Conservation (phyloP, 257 asterid genomes). For the Ehretia macrophylla region DNA sequence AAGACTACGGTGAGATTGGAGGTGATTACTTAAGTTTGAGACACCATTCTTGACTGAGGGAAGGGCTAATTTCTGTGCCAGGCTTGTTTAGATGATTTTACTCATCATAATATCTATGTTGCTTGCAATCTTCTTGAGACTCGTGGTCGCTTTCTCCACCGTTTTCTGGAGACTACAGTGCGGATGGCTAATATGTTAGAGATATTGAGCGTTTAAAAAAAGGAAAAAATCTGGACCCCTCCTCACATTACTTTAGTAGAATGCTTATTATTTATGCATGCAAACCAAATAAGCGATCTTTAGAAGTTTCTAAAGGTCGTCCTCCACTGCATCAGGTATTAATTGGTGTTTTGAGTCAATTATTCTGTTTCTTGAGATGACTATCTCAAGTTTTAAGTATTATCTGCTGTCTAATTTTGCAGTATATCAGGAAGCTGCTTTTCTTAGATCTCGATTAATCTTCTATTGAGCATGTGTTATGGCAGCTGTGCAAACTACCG, state of each 20-base stretch:
- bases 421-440: constrained; percentile 92
- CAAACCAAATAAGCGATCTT: too few relatives aligned
- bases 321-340: too few relatives aligned
- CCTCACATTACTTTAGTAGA: too few relatives aligned
- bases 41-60: too few relatives aligned
- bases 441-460: constrained; percentile 93
- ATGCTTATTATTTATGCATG: too few relatives aligned
- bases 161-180: constrained; percentile 82
- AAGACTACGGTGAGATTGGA: too few relatives aligned
- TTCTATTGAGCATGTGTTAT: constrained; percentile 82
- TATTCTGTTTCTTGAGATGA: constrained; percentile 12
- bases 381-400: constrained; percentile 18
- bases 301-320: constrained; percentile 90
- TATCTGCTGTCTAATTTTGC: constrained; percentile 22
- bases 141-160: constrained; percentile 95
- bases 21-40: constrained; percentile 5
- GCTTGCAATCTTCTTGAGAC: constrained; percentile 99
- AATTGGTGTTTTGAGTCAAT: too few relatives aligned
- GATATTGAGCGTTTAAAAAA: constrained; percentile 94
- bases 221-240: constrained; percentile 97
- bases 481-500: constrained; percentile 92
- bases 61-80: too few relatives aligned
- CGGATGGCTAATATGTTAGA: constrained; percentile 98
- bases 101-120: constrained; percentile 90
- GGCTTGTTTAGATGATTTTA: too few relatives aligned